phyloP scores from a whole-genome alignment of 2,329 filamentous ascomycete genomes.

The Exophiala calicioides region DNA sequence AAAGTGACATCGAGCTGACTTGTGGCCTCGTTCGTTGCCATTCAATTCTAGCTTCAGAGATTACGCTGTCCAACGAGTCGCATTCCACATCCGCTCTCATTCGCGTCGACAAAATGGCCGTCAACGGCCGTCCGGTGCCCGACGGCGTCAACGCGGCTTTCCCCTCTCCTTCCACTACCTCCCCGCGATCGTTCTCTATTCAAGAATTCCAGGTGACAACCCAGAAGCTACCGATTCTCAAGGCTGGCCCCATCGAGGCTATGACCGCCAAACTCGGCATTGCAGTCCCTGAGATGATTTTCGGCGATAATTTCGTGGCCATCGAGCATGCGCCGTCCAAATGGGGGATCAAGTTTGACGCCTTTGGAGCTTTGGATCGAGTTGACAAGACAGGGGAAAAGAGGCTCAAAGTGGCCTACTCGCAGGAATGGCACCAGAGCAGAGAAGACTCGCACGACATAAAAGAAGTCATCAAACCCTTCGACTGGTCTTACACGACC shows the following conservation, averaged over 20 bases:
- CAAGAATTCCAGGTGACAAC: conserved; percentile 73
- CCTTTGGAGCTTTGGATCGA: conserved; percentile 80
- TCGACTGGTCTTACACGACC: conserved; percentile 97
- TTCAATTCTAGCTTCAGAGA: no score
- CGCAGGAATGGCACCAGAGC: conserved; percentile 78
- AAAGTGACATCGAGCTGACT: no score
- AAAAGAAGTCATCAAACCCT: conserved; percentile 90
- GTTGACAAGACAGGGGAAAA: conserved; percentile 91
- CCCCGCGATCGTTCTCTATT: conserved; percentile 61
- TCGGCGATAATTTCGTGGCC: conserved; percentile 85
- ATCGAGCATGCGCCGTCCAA: conserved; percentile 72
- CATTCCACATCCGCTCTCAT: neutral
- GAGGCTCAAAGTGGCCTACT: conserved; percentile 94
- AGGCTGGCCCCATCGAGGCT: conserved; percentile 82
- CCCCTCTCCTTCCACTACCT: conserved; percentile 47
- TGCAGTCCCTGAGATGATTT: conserved; percentile 97
- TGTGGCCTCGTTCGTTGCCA: no score
- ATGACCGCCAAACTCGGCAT: conserved; percentile 80
- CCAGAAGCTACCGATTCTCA: conserved; percentile 92
- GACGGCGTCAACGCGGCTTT: conserved; percentile 53
- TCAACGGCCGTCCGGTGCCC: conserved; percentile 25
- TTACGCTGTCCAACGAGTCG: no score
- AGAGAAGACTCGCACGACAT: conserved; percentile 79
- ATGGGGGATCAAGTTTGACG: conserved; percentile 80
- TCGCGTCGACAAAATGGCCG: no score